A percentile compares a stretch with the other conserved stretches of the same genome.
phyloP scores from a whole-genome alignment of 2,329 filamentous ascomycete species.

The Epichloe amarillans region DNA sequence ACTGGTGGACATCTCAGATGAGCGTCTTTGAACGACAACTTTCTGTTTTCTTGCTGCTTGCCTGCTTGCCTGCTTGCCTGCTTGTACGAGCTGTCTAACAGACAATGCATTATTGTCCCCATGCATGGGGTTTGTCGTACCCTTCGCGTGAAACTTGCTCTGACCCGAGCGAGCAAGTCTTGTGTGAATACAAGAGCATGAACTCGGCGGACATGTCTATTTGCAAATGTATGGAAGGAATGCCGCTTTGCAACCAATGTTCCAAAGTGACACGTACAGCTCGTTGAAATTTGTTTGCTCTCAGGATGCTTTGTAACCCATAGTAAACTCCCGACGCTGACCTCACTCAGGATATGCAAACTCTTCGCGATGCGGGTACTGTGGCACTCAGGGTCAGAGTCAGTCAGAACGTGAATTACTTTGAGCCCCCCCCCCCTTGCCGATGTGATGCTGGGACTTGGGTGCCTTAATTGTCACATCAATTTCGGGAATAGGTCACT shows the following conservation, averaged over 20 bases:
- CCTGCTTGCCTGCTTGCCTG: not conserved
- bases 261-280: not conserved
- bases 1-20: not conserved
- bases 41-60: not conserved
- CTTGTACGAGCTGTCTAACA: not conserved
- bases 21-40: not conserved
- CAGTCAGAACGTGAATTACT: constrained; percentile 32
- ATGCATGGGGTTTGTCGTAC: not conserved
- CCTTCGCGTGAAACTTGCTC: not conserved
- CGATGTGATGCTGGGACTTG: not conserved
- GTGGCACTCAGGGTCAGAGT: constrained; percentile 32
- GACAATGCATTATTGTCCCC: not conserved
- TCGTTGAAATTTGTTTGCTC: not conserved
- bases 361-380: constrained; percentile 40
- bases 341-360: constrained; percentile 32
- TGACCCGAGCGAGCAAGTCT: not conserved
- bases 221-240: not conserved
- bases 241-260: not conserved
- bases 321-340: constrained; percentile 5
- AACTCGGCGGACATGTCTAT: not conserved
- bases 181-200: not conserved
- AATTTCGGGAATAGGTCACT: not conserved
- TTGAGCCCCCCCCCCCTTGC: not conserved
- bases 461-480: not conserved
- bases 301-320: not conserved